Percentiles rank a stretch among this genome's conserved stretches.
Evolutionary conservation across 805 yeast species (phyloP).

Genomic region (Zygosaccharomyces siamensis): DNA sequence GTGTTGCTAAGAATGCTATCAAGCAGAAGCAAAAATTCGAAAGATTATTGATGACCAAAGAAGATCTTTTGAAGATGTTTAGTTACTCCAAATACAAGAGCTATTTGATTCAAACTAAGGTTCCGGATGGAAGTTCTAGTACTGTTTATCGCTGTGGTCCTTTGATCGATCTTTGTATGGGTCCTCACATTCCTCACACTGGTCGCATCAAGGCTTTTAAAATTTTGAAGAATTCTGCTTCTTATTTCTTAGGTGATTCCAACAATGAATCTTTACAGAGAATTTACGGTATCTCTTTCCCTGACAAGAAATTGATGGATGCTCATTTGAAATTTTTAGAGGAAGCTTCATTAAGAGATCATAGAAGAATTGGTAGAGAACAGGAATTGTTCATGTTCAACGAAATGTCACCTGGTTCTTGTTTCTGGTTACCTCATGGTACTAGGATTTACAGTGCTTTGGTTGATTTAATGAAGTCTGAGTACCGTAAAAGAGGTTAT

Average conservation of each 20-base stretch:
- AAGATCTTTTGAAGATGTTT: conserved; percentile 88
- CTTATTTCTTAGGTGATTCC: conserved; percentile 92
- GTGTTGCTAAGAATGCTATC: conserved; percentile 81
- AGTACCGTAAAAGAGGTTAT: conserved; percentile 90
- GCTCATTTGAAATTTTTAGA: conserved; percentile 90
- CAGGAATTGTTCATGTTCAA: conserved; percentile 94
- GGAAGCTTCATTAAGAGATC: conserved; percentile 95
- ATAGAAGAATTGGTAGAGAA: conserved; percentile 92
- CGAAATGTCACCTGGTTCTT: conserved; percentile 96
- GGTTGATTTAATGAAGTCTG: conserved; percentile 70
- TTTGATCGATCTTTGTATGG: conserved; percentile 91
- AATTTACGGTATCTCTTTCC: conserved; percentile 96
- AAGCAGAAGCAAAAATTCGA: conserved; percentile 94
- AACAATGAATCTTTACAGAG: conserved; percentile 93
- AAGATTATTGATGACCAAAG: conserved; percentile 88
- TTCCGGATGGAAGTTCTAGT: conserved; percentile 93
- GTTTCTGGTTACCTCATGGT: conserved; percentile 99
- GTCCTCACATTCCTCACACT: conserved; percentile 97
- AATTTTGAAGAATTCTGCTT: conserved; percentile 90
- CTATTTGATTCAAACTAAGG: conserved; percentile 74
- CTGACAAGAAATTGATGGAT: conserved; percentile 93
- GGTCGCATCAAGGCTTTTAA: conserved; percentile 94
- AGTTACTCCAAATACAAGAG: conserved; percentile 93
- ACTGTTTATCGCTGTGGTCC: conserved; percentile 98
- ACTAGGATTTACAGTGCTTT: conserved; percentile 91